Evolutionary conservation across 2,329 filamentous ascomycete genomes (phyloP), one percentile per base, ranked within the genome.

Genomic region (Zymoseptoria ardabiliae): DNA sequence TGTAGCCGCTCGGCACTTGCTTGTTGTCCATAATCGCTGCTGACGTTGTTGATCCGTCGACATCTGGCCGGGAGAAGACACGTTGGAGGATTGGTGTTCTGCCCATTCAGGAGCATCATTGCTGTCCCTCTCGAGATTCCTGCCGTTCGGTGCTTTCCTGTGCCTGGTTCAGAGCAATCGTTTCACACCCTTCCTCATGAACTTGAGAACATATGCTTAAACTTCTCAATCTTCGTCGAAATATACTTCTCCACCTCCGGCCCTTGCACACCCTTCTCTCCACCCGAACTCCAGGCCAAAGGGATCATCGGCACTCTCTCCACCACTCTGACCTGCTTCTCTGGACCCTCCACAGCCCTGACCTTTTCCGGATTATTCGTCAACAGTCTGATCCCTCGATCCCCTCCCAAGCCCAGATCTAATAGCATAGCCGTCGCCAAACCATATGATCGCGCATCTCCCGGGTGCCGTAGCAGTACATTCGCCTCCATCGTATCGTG

Each of bases 361-460:
- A 99, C 90, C 78, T 99, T 99, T 68, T 99, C 94, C 0, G 94
- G 94, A 69, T 99, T 99, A 73, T 99, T 99, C 9, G 94, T 99
- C 68, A 99, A 77, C 55, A 99, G 77, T 41, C 90, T 81, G 56
- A 97, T 86, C 25, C 92, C 89, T 11, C 77, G 74, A 66, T 96
- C 81, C 1, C 78, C 82, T 2, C 81, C 83, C 8, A 86, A 82
- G 0, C 90, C 92, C 28, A 99, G 77, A 76, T 99, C 94, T 61
- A 86, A 80, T 57, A 99, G 79, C 82, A 99, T 97, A 0, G 93
- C 92, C 1, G 94, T 99, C 2, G 94, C 94, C n/a, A 99, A 77
- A 1, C 94, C 94, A 70, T 99, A 99, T 68, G 90, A 96, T 57
- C 94, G 81, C 21, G 94, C 94, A 74, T 99, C 94, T 1, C 94